These are phyloP conservation scores for Trichoderma hamatum DNA, from an alignment of 2,329 filamentous ascomycete genomes.

Conservation along the genomic window DNA sequence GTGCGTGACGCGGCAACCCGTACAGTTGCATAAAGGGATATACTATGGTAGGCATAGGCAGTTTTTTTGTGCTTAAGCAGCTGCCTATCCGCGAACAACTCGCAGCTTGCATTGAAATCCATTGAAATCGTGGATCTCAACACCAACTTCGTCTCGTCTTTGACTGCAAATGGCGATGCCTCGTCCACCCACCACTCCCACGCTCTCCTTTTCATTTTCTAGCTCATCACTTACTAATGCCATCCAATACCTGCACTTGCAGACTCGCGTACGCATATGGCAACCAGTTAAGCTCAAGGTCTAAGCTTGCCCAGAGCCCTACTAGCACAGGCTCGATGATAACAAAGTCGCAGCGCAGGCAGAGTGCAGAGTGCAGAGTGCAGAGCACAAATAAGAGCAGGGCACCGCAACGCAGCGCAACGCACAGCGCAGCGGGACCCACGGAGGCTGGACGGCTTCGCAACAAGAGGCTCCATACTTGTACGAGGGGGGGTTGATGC, in stretches of 20 bases:
- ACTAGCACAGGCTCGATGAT: slow-evolving; percentile 5
- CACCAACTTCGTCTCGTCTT: not conserved
- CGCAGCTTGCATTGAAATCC: slow-evolving; percentile 2
- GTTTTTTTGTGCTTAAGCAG: not conserved
- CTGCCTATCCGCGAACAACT: slow-evolving; percentile 9
- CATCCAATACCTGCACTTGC: not conserved
- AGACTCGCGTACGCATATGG: not conserved
- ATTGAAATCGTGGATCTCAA: slow-evolving; percentile 6
- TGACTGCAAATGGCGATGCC: slow-evolving; percentile 1
- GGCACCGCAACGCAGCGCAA: slow-evolving; percentile 2
- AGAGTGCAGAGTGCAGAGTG: slow-evolving; percentile 12
- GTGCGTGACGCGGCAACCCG: not conserved
- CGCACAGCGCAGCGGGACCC: not conserved
- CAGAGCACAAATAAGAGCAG: not conserved
- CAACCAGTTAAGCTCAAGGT: not conserved
- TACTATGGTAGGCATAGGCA: not conserved
- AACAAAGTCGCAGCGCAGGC: slow-evolving; percentile 21
- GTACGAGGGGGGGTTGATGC: not conserved
- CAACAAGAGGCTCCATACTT: slow-evolving; percentile 7
- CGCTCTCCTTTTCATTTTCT: not conserved
- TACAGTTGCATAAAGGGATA: slow-evolving; percentile 1
- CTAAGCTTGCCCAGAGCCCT: not conserved
- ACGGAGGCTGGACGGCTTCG: not conserved
- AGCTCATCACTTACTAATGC: not conserved
- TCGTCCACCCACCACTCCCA: slow-evolving; percentile 1